phyloP scores from a whole-genome alignment of 441 rosid species.

The Manihot esculenta region DNA sequence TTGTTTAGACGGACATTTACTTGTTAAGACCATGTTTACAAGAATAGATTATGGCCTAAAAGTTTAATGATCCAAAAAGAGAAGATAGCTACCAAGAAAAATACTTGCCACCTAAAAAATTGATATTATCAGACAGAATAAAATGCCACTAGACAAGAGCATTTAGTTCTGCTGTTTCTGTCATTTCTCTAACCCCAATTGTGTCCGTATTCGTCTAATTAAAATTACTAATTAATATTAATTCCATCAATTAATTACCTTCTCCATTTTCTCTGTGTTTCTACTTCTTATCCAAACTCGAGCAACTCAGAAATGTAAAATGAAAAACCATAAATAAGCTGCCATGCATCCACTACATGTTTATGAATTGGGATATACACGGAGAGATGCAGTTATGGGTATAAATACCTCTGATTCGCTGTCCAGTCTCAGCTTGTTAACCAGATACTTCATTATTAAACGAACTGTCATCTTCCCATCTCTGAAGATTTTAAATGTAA shows the following conservation, averaged over 20 bases:
- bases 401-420: slow-evolving; percentile 92
- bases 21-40: slow-evolving; percentile 19
- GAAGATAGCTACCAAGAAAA: slow-evolving; percentile 39
- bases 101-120: slow-evolving; percentile 54
- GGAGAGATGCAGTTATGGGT: slow-evolving; percentile 12
- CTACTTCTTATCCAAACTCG: neutral
- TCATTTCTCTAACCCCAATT: slow-evolving; percentile 58
- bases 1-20: slow-evolving; percentile 28
- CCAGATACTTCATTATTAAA: slow-evolving; percentile 88
- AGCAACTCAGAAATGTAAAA: slow-evolving; percentile 16
- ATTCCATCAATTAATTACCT: slow-evolving; percentile 18
- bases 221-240: slow-evolving; percentile 12
- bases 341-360: neutral
- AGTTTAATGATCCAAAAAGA: slow-evolving; percentile 27
- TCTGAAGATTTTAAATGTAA: slow-evolving; percentile 42
- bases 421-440: slow-evolving; percentile 86
- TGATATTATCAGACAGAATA: slow-evolving; percentile 30
- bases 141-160: slow-evolving; percentile 29
- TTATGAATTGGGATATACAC: slow-evolving; percentile 24
- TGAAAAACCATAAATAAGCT: neutral
- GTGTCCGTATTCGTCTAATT: slow-evolving; percentile 21
- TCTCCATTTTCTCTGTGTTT: slow-evolving; percentile 15
- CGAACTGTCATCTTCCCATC: slow-evolving; percentile 97
- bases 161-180: slow-evolving; percentile 64
- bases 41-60: slow-evolving; percentile 23